Evolutionary conservation across 495 filamentous ascomycete genomes (phyloP).

Genomic region (Rhypophila decipiens): DNA sequence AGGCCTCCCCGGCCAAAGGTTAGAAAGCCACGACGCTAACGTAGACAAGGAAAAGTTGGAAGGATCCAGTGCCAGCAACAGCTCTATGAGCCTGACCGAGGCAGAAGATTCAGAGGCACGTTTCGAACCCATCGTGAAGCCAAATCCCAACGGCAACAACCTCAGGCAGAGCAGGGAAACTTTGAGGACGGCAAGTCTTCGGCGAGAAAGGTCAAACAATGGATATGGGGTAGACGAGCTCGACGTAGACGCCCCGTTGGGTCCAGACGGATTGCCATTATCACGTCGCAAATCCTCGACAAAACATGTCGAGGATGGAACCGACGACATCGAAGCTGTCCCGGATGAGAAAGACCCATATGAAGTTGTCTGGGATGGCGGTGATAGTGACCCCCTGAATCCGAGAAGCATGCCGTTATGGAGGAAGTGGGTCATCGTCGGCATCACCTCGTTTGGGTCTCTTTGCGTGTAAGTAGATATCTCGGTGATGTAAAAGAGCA

Average conservation of each 20-base stretch:
- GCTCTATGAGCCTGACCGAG: neutral
- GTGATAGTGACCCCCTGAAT: conserved; percentile 63
- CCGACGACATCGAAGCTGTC: no score
- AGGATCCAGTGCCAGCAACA: neutral
- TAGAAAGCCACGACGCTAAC: neutral
- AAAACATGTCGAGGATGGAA: neutral
- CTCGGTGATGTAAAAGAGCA: neutral
- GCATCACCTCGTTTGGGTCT: conserved; percentile 63
- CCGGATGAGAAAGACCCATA: conserved; percentile 45
- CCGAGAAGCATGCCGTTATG: conserved; percentile 63
- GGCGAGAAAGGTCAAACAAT: conserved; percentile 51
- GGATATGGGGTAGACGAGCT: conserved; percentile 53
- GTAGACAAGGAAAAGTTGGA: neutral
- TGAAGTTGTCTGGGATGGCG: conserved; percentile 64
- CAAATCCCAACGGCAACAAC: neutral
- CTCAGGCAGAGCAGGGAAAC: neutral
- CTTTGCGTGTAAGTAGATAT: conserved; percentile 67
- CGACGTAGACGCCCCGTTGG: no score
- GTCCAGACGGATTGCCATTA: no score
- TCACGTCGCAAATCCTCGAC: conserved; percentile 22
- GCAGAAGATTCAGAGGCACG: neutral
- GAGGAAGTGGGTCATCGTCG: conserved; percentile 72
- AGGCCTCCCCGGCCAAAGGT: no score
- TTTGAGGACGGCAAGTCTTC: neutral
- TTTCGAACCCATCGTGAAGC: neutral